Percentiles rank a stretch among this genome's conserved stretches.
These are phyloP conservation scores for Selaginella moellendorffii DNA, from an alignment of 75 land plant genomes.

Conservation along the genomic window DNA sequence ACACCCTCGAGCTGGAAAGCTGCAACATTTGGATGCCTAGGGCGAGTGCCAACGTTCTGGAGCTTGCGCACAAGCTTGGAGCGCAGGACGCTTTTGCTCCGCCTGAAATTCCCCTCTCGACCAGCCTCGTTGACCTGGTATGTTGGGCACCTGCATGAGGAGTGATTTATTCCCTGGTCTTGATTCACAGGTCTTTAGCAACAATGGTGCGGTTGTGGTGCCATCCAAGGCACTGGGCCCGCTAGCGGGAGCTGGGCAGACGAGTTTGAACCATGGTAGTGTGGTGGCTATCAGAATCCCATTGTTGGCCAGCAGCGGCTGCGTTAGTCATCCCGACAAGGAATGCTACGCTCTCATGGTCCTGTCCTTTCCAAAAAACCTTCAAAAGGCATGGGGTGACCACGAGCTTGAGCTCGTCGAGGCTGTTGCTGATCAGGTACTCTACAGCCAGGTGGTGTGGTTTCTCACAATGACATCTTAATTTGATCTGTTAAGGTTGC, in stretches of 20 bases:
- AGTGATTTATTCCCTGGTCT: not conserved
- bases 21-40: conserved; percentile 7
- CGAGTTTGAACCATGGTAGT: not conserved
- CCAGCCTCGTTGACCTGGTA: not conserved
- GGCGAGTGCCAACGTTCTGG: not conserved
- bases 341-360: not conserved
- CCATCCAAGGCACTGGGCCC: not conserved
- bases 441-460: not conserved
- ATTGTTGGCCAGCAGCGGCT: not conserved
- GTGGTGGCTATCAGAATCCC: not conserved
- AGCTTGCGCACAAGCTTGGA: conserved; percentile 2
- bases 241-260: not conserved
- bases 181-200: not conserved
- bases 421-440: conserved; percentile 72
- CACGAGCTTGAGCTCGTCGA: conserved; percentile 57
- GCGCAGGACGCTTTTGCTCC: not conserved
- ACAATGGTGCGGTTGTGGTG: not conserved
- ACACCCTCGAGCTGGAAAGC: conserved; percentile 1
- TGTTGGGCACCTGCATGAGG: not conserved
- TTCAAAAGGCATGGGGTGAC: not conserved
- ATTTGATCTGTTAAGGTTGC: conserved; percentile 32
- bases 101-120: not conserved
- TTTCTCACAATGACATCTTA: not conserved
- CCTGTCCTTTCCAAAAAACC: not conserved
- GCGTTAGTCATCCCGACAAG: not conserved